Conservation (phyloP, 352 stramenopile species). For the Phytophthora cajani region DNA sequence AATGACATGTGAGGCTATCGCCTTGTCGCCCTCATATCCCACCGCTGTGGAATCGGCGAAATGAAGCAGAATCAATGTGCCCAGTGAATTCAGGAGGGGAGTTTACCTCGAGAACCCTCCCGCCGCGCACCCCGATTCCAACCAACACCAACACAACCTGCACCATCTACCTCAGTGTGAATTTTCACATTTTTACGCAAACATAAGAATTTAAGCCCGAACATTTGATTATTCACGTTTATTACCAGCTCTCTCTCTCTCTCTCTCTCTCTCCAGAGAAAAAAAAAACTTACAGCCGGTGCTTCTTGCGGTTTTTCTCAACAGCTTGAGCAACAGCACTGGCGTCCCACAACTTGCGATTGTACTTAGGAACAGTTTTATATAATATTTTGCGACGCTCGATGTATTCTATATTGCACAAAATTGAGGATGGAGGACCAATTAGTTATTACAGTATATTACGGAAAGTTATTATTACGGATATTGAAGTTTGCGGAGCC, state of each 20-base stretch:
- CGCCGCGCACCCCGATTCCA: constrained; percentile 3
- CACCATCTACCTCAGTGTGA: not conserved
- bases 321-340: not conserved
- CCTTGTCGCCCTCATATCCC: constrained; percentile 9
- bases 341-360: too few species aligned
- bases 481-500: too few species aligned
- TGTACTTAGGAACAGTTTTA: too few species aligned
- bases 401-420: not conserved
- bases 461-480: not conserved
- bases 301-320: not conserved
- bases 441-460: too few species aligned
- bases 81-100: constrained; percentile 9
- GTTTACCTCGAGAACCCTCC: not conserved
- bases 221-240: too few species aligned
- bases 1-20: not conserved
- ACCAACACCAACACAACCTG: not conserved
- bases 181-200: not conserved
- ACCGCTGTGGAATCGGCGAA: constrained; percentile 1
- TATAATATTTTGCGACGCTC: not conserved
- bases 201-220: too few species aligned
- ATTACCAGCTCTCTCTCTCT: too few species aligned
- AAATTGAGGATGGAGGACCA: too few species aligned
- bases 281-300: not conserved
- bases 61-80: not conserved
- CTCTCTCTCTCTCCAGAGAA: too few species aligned